These are phyloP conservation scores for Saitoella complicata DNA, from an alignment of 805 yeast species.

Conservation along the genomic window DNA sequence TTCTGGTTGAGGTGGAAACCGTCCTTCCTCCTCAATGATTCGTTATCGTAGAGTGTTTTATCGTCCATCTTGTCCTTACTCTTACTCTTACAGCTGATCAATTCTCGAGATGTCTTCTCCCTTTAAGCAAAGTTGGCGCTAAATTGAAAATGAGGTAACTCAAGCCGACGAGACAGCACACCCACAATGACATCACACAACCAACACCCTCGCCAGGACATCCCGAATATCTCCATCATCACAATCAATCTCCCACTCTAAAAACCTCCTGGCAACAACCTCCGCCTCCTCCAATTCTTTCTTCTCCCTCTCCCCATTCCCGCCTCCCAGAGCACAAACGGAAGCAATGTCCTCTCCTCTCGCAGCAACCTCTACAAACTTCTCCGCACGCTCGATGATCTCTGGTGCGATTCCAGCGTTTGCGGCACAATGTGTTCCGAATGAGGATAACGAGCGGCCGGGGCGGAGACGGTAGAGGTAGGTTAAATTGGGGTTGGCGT, in stretches of 20 bases:
- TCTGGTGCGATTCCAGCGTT: slow-evolving; percentile 22
- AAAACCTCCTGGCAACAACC: slow-evolving; percentile 19
- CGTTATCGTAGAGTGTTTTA: too few relatives aligned
- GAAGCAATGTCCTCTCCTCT: slow-evolving; percentile 14
- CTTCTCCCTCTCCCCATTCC: slow-evolving; percentile 12
- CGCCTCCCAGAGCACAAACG: slow-evolving; percentile 5
- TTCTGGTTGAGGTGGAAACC: too few relatives aligned
- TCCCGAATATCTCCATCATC: too few relatives aligned
- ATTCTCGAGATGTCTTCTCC: too few relatives aligned
- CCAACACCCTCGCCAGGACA: too few relatives aligned
- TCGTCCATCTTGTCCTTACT: too few relatives aligned
- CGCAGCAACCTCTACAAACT: slow-evolving; percentile 14
- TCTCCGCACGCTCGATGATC: slow-evolving; percentile 22
- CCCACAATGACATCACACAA: too few relatives aligned
- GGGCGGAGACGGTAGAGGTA: slow-evolving; percentile 17
- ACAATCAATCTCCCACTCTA: slow-evolving; percentile 14
- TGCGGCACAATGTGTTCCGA: slow-evolving; percentile 25
- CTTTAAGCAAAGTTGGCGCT: too few relatives aligned
- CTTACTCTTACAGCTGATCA: too few relatives aligned
- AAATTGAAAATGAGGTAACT: too few relatives aligned
- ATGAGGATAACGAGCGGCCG: slow-evolving; percentile 8
- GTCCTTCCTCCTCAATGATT: too few relatives aligned
- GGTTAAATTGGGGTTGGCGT: slow-evolving; percentile 17
- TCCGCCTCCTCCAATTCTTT: slow-evolving; percentile 11
- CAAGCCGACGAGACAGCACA: too few relatives aligned